Conservation (phyloP, 1,284 basidiomycete genomes). For the Rhodotorula sp. region DNA sequence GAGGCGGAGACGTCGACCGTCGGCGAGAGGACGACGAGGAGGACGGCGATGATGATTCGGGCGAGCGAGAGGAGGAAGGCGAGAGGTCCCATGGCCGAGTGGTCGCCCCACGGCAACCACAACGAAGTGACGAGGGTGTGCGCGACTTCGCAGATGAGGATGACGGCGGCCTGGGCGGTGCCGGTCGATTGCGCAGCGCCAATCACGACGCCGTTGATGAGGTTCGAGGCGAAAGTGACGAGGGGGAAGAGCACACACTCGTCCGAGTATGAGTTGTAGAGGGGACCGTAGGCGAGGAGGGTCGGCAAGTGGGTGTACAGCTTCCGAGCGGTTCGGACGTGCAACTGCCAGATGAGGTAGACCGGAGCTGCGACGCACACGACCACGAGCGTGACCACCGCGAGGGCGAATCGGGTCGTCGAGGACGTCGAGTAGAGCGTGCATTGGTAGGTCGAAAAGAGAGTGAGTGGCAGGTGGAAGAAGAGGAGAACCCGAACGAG, state of each 20-base stretch:
- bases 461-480: conserved; percentile 90
- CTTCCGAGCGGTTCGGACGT: conserved; percentile 76
- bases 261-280: conserved; percentile 92
- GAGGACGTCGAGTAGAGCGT: conserved; percentile 58
- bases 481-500: conserved; percentile 81
- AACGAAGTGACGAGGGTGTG: conserved; percentile 68
- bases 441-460: conserved; percentile 86
- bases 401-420: conserved; percentile 59
- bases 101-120: conserved; percentile 70
- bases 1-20: conserved; percentile 73
- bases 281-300: conserved; percentile 82
- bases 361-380: conserved; percentile 74
- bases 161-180: conserved; percentile 83
- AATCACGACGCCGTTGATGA: conserved; percentile 75
- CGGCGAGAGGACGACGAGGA: conserved; percentile 82
- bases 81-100: conserved; percentile 90
- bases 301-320: conserved; percentile 92
- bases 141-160: conserved; percentile 78
- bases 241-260: conserved; percentile 85
- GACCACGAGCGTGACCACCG: conserved; percentile 72
- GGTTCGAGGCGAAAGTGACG: conserved; percentile 74
- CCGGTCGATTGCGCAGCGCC: conserved; percentile 87
- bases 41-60: conserved; percentile 80
- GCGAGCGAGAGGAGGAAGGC: conserved; percentile 87
- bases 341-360: conserved; percentile 70